These are phyloP conservation scores for Trichomonascaceae sp. DNA, from an alignment of 1,139 yeast genomes.

Conservation along the genomic window DNA sequence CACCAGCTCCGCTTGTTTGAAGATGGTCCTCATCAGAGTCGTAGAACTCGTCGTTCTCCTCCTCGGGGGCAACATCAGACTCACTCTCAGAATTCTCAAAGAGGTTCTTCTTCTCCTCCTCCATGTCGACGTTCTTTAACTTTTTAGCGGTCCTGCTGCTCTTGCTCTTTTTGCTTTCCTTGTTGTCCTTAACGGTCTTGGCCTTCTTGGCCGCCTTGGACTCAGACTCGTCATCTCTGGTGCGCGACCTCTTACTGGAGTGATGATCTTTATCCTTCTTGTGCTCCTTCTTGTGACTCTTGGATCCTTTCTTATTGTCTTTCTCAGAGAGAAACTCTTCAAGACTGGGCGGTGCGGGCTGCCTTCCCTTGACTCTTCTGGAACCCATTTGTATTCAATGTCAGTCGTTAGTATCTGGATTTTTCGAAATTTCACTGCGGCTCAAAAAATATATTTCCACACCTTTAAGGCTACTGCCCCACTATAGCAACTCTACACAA, in stretches of 20 bases:
- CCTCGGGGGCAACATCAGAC: slow-evolving; percentile 27
- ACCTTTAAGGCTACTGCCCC: too few relatives aligned
- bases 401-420: neutral
- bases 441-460: slow-evolving; percentile 1
- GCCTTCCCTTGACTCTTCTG: slow-evolving; percentile 83
- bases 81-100: slow-evolving; percentile 66
- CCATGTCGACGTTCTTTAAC: slow-evolving; percentile 56
- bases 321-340: slow-evolving; percentile 58
- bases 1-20: too few relatives aligned
- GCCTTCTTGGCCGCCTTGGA: slow-evolving; percentile 18
- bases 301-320: slow-evolving; percentile 14
- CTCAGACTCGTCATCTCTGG: slow-evolving; percentile 19
- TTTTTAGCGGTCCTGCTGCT: too few relatives aligned
- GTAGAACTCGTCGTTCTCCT: slow-evolving; percentile 44
- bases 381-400: slow-evolving; percentile 47
- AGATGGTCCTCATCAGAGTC: slow-evolving; percentile 38
- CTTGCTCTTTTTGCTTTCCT: slow-evolving; percentile 20
- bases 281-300: too few relatives aligned
- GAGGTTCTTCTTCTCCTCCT: slow-evolving; percentile 61
- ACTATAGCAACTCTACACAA: too few relatives aligned
- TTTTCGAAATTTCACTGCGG: neutral
- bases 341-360: slow-evolving; percentile 74
- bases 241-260: too few relatives aligned
- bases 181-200: slow-evolving; percentile 22
- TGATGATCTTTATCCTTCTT: slow-evolving; percentile 21